Percentiles rank a stretch among this genome's conserved stretches.
phyloP scores from a whole-genome alignment of 2,329 filamentous ascomycete species.

The Beauveria scarabaeidicola region DNA sequence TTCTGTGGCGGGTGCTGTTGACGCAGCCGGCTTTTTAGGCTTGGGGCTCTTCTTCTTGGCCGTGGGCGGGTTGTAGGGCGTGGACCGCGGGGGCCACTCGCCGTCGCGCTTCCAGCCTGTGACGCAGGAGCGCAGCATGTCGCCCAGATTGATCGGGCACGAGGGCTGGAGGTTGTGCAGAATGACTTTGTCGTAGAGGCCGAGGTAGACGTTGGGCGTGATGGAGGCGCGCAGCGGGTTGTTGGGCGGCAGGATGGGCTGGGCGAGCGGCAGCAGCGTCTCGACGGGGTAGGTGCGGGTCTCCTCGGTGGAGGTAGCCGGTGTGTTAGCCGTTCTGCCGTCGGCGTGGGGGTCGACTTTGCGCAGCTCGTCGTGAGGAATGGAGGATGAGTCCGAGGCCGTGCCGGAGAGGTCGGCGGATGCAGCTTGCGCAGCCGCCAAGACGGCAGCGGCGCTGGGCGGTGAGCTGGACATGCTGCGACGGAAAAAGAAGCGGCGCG shows the following conservation, averaged over 20 bases:
- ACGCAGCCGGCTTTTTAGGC: constrained; percentile 24
- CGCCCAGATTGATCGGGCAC: constrained; percentile 77
- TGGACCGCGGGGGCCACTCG: constrained; percentile 69
- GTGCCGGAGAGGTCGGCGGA: constrained; percentile 23
- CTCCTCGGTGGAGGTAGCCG: constrained; percentile 3
- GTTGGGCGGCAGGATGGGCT: constrained; percentile 61
- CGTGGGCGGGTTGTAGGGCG: constrained; percentile 28
- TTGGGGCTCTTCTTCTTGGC: constrained; percentile 32
- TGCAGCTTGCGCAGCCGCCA: constrained; percentile 15
- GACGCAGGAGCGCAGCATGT: constrained; percentile 74
- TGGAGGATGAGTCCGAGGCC: constrained; percentile 33
- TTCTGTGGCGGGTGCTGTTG: constrained; percentile 15
- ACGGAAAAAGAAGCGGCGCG: constrained; percentile 43
- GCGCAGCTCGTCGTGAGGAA: constrained; percentile 27
- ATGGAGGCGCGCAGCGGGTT: constrained; percentile 76
- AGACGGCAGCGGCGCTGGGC: constrained; percentile 19
- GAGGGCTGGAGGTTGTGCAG: constrained; percentile 70
- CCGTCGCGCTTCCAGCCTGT: constrained; percentile 88
- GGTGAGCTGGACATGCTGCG: constrained; percentile 36
- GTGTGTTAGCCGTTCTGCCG: constrained; percentile 11
- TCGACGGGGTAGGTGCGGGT: constrained; percentile 42
- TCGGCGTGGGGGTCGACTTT: constrained; percentile 22
- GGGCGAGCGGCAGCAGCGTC: constrained; percentile 61
- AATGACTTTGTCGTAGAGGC: constrained; percentile 85
- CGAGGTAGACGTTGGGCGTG: constrained; percentile 62